Percentiles rank a stretch among this genome's conserved stretches.
These are phyloP conservation scores for Hypoxylon rickii DNA, from an alignment of 495 filamentous ascomycete species.

Conservation along the genomic window DNA sequence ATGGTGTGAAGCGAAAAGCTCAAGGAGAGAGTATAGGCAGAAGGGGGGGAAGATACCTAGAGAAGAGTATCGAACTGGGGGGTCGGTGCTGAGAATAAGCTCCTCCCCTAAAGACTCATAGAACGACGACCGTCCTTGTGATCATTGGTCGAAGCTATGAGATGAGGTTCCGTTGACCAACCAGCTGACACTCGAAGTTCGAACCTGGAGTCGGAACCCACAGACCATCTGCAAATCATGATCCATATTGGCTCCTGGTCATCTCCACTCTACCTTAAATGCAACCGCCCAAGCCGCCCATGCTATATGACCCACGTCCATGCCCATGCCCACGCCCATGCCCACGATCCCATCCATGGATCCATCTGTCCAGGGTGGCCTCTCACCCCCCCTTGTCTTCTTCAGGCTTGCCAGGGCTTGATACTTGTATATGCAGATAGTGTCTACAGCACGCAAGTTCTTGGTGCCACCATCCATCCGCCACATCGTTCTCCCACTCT, in stretches of 20 bases:
- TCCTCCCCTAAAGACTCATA: conserved; percentile 1
- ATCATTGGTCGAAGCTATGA: conserved; percentile 36
- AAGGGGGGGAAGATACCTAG: conserved; percentile 21
- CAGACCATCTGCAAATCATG: conserved; percentile 41
- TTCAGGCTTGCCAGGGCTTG: conserved; percentile 10
- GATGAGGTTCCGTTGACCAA: conserved; percentile 40
- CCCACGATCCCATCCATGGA: conserved; percentile 28
- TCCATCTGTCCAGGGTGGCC: conserved; percentile 12
- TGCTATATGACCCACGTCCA: too few relatives aligned
- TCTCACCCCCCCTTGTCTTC: background rate
- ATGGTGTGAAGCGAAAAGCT: conserved; percentile 34
- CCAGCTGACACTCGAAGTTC: conserved; percentile 41
- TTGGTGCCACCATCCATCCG: conserved; percentile 12
- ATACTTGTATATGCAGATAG: conserved; percentile 4
- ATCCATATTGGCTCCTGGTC: conserved; percentile 28
- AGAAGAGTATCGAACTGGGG: conserved; percentile 29
- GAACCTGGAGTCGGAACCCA: conserved; percentile 35
- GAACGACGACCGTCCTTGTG: background rate
- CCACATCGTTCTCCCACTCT: conserved; percentile 6
- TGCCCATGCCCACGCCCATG: conserved; percentile 19
- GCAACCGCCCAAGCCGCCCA: conserved; percentile 36
- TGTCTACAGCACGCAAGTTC: background rate
- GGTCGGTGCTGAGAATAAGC: conserved; percentile 20
- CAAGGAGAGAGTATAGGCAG: conserved; percentile 6
- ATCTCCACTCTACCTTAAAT: conserved; percentile 37